phyloP scores from a whole-genome alignment of 495 filamentous ascomycete genomes.

The Lepraria neglecta region DNA sequence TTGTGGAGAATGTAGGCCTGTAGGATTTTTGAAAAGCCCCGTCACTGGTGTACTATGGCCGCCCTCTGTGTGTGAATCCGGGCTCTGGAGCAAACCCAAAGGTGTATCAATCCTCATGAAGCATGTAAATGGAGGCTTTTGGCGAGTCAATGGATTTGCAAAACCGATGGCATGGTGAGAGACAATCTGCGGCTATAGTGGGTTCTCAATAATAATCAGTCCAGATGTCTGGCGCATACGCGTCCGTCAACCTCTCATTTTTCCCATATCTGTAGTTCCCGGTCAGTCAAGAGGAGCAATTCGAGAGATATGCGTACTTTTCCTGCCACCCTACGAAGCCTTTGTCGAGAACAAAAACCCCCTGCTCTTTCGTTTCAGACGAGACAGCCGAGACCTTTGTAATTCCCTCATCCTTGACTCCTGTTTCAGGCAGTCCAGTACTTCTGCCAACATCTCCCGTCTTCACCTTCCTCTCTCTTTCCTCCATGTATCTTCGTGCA shows the following conservation, averaged over 20 bases:
- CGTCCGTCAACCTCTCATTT: conserved; percentile 78
- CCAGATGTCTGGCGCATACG: conserved; percentile 82
- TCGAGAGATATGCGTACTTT: conserved; percentile 44
- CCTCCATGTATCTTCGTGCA: conserved; percentile 61
- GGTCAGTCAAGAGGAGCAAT: conserved; percentile 16
- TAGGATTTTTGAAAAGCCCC: too few relatives aligned
- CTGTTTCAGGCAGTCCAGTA: background rate
- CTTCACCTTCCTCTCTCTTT: conserved; percentile 41
- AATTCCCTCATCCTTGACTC: conserved; percentile 14
- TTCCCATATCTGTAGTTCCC: conserved; percentile 48
- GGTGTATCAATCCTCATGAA: too few relatives aligned
- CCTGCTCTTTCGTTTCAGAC: conserved; percentile 44
- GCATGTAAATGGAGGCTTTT: too few relatives aligned
- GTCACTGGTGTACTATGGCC: too few relatives aligned
- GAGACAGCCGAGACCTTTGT: conserved; percentile 1
- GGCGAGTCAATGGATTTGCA: background rate
- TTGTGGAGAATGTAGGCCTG: too few relatives aligned
- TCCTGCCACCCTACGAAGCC: conserved; percentile 94
- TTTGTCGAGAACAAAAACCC: conserved; percentile 73
- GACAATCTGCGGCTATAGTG: too few relatives aligned
- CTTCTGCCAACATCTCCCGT: conserved; percentile 4
- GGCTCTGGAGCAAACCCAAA: too few relatives aligned
- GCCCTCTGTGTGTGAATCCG: too few relatives aligned
- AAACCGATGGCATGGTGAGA: background rate
- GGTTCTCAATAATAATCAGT: conserved; percentile 43